Percentiles rank a stretch among this genome's conserved stretches.
Evolutionary conservation across 2,329 filamentous ascomycete species (phyloP).

Genomic region (Cladobotryum mycophilum): DNA sequence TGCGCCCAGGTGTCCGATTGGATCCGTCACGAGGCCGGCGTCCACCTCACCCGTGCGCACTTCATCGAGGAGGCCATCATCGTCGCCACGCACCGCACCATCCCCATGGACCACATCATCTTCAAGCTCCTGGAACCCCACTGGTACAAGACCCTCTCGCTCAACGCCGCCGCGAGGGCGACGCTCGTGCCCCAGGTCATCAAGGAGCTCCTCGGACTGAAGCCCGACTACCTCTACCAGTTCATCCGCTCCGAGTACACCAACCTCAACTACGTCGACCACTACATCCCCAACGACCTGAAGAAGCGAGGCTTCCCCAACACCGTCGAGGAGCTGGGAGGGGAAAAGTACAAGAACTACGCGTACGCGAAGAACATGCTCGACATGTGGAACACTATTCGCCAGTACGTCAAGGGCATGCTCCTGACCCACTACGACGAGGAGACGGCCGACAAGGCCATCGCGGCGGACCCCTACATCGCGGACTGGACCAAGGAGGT

Average conservation of each 20-base stretch:
- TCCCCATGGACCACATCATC: conserved; percentile 37
- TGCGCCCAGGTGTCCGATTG: conserved; percentile 43
- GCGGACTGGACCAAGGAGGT: conserved; percentile 36
- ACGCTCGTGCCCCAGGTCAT: conserved; percentile 40
- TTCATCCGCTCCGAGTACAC: conserved; percentile 36
- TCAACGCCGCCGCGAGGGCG: conserved; percentile 41
- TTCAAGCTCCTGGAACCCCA: conserved; percentile 39
- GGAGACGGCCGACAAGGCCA: conserved; percentile 23
- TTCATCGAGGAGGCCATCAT: conserved; percentile 44
- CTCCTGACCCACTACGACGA: conserved; percentile 28
- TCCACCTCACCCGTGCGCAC: conserved; percentile 41
- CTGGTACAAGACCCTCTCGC: conserved; percentile 43
- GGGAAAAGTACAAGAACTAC: conserved; percentile 41
- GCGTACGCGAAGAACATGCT: conserved; percentile 41
- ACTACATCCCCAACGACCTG: conserved; percentile 42
- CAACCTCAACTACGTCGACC: conserved; percentile 37
- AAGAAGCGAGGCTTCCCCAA: conserved; percentile 35
- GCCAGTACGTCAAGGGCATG: conserved; percentile 35
- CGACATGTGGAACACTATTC: conserved; percentile 37
- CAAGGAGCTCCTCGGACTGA: conserved; percentile 35
- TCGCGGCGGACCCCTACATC: conserved; percentile 21
- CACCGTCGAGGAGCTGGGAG: conserved; percentile 23
- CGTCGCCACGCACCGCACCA: conserved; percentile 36
- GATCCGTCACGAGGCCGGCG: conserved; percentile 40
- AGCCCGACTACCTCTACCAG: conserved; percentile 27